Evolutionary conservation across 805 yeast genomes (phyloP).

Genomic region (Zygotorulaspora chibaensis): DNA sequence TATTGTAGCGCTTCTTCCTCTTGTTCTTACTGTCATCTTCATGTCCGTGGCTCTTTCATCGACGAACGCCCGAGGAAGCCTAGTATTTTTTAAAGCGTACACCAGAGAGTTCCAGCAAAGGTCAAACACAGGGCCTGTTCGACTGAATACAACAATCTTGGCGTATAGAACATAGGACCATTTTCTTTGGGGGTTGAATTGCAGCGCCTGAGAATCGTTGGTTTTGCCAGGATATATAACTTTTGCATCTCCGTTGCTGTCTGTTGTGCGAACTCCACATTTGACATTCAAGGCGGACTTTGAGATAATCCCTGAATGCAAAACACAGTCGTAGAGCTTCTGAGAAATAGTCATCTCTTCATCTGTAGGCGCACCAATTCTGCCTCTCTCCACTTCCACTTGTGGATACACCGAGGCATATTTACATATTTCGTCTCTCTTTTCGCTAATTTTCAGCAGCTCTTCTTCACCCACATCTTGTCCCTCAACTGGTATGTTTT

Average conservation of each 20-base stretch:
- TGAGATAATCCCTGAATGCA: constrained; percentile 52
- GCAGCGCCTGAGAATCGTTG: constrained; percentile 28
- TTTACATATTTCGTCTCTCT: constrained; percentile 28
- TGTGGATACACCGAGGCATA: constrained; percentile 58
- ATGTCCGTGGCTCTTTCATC: constrained; percentile 57
- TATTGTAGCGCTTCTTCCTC: constrained; percentile 45
- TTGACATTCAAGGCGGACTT: constrained; percentile 44
- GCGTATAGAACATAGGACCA: constrained; percentile 65
- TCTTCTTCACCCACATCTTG: constrained; percentile 41
- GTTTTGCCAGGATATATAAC: constrained; percentile 46
- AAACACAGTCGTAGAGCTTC: constrained; percentile 53
- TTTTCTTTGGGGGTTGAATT: constrained; percentile 39
- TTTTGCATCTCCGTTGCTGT: constrained; percentile 46
- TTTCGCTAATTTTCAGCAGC: constrained; percentile 18
- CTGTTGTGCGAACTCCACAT: constrained; percentile 44
- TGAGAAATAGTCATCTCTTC: constrained; percentile 80
- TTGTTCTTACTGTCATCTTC: constrained; percentile 48
- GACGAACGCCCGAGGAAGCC: constrained; percentile 63
- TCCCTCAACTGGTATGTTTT: constrained; percentile 40
- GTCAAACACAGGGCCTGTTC: constrained; percentile 80
- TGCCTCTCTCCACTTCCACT: constrained; percentile 71
- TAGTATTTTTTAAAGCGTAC: constrained; percentile 54
- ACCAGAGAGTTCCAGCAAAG: constrained; percentile 65
- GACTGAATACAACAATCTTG: constrained; percentile 68
- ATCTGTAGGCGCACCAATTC: constrained; percentile 74